These are phyloP conservation scores for Penicillium parvum DNA, from an alignment of 495 filamentous ascomycete genomes.

Conservation along the genomic window DNA sequence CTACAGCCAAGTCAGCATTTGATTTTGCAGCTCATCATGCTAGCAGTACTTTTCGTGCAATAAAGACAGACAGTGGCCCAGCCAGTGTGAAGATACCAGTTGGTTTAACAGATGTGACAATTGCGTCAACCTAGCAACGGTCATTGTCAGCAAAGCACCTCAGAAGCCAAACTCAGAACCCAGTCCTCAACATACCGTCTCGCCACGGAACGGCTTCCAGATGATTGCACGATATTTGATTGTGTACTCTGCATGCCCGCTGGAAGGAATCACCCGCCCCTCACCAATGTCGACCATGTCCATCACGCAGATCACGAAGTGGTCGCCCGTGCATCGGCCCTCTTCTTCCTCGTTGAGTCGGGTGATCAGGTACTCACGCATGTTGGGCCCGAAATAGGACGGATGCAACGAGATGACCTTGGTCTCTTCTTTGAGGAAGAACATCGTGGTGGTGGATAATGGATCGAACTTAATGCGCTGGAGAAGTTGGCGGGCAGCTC, in stretches of 20 bases:
- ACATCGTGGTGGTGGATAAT: constrained; percentile 56
- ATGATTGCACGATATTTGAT: constrained; percentile 93
- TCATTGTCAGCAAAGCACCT: constrained; percentile 9
- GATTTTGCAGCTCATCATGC: too few relatives aligned
- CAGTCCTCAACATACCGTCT: constrained; percentile 63
- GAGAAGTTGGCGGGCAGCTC: background rate
- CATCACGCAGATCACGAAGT: constrained; percentile 95
- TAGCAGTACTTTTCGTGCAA: constrained; percentile 70
- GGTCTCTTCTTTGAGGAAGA: constrained; percentile 94
- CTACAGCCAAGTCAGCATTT: constrained; percentile 49
- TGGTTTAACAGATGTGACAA: constrained; percentile 82
- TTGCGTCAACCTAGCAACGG: constrained; percentile 72
- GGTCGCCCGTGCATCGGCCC: constrained; percentile 85
- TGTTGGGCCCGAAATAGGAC: constrained; percentile 89
- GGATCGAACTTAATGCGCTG: background rate
- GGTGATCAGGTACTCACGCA: constrained; percentile 80
- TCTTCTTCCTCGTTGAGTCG: constrained; percentile 89
- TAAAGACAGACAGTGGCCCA: constrained; percentile 83
- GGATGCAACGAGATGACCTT: constrained; percentile 90
- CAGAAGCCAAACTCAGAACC: background rate
- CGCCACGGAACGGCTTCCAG: constrained; percentile 93
- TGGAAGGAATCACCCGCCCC: constrained; percentile 84
- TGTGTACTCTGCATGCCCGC: constrained; percentile 87
- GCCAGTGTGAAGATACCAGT: constrained; percentile 91
- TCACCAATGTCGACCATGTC: constrained; percentile 89